These are phyloP conservation scores for Agapanthus africanus DNA, from an alignment of 106 monocot genomes.

Conservation along the genomic window DNA sequence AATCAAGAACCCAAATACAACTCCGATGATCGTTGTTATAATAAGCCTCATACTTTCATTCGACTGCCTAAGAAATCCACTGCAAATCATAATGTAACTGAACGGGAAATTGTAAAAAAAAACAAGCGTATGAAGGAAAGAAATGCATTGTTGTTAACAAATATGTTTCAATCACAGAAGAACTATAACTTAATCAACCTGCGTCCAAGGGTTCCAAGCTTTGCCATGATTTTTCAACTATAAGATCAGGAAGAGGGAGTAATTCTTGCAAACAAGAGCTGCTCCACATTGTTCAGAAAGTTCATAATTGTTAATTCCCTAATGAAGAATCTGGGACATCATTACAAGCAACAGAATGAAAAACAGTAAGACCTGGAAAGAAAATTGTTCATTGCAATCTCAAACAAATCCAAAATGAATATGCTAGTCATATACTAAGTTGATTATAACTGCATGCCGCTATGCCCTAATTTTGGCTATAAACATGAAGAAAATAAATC, in stretches of 20 bases:
- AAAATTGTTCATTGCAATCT: neutral
- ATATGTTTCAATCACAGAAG: neutral
- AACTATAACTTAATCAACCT: constrained; percentile 22
- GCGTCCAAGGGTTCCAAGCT: constrained; percentile 27
- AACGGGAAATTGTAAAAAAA: neutral
- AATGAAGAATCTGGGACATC: neutral
- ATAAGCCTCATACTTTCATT: constrained; percentile 52
- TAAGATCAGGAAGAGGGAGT: constrained; percentile 1
- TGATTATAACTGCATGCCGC: too few relatives aligned
- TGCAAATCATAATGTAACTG: constrained; percentile 11
- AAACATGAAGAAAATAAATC: too few relatives aligned
- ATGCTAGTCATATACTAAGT: too few relatives aligned
- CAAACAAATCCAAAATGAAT: too few relatives aligned
- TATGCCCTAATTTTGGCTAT: too few relatives aligned
- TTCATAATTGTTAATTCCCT: constrained; percentile 13
- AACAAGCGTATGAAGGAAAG: constrained; percentile 1
- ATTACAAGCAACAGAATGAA: neutral
- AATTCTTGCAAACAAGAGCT: constrained; percentile 10
- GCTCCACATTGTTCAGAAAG: constrained; percentile 17
- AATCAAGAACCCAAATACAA: constrained; percentile 61
- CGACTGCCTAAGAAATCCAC: constrained; percentile 37
- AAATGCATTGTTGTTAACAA: neutral
- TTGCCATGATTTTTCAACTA: constrained; percentile 31
- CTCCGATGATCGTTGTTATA: constrained; percentile 45
- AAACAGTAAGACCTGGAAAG: neutral